Evolutionary conservation across 208 protist species (phyloP), one percentile per base, ranked within the genome.

Genomic region (Leishmania braziliensis): DNA sequence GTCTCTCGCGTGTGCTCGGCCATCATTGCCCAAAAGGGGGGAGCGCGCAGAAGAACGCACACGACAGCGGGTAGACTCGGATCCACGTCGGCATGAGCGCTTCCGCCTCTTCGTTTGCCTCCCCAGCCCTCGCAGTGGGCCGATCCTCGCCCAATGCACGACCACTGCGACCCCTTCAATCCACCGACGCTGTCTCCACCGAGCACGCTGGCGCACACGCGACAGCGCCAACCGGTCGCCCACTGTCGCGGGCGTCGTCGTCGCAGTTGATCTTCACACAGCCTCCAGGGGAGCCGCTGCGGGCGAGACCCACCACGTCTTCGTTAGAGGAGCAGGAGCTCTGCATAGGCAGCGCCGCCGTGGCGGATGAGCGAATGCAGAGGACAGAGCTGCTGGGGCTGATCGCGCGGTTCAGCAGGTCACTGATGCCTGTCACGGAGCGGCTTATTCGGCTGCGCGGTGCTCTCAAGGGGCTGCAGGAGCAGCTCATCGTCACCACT

Each of bases 401-500:
- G 29, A 83, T 83, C 8, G 65, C 51, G 18, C 83, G 88, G 50
- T 79, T 94, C 3, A 50, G 43, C 8, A 39, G 26, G 20, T 48
- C 81, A 36, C 75, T 94, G 23, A 87, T 83, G 16, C 90, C 90
- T 12, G 78, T 82, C 20, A 93, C 90, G n/a, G 93, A 97, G 78
- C 86, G 90, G 39, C 65, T 86, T 0, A 43, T 95, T 23, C 86
- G 75, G 0, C 75, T 97, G 56, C 86, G 90, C 16, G 79, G 43
- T 3, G 56, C 84, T 6, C 87, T 97, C 9, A 54, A 69, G 10
- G 80, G 58, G 18, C 60, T 93, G 33, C n/a, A 86, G 16, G 88
- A 94, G 54, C 56, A 43, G 14, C 8, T 63, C 50, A 12, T 54
- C 26, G 36, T 56, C 33, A 9, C 5, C 29, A 16, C 46, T 58